Conservation (phyloP, 192 early-diverging fungal genomes). For the Haplosporangium gracile region DNA sequence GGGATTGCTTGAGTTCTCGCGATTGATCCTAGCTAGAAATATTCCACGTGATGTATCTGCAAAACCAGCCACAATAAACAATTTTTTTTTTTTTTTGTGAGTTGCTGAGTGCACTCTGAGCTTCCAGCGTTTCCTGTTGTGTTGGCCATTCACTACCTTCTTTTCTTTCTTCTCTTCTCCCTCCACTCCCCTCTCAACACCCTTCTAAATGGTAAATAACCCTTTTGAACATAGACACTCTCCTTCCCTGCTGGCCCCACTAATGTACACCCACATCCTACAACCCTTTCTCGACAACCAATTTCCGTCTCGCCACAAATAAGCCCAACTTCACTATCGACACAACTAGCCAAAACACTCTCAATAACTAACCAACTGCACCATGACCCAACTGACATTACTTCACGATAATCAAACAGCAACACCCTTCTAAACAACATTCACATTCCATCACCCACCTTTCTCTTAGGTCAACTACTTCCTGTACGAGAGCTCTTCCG, state of each 20-base stretch:
- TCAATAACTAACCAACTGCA: too few relatives aligned
- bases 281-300: too few relatives aligned
- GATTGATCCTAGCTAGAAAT: neutral
- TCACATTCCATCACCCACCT: neutral
- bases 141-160: neutral
- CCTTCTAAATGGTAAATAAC: neutral
- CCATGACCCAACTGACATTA: too few relatives aligned
- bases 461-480: slow-evolving; percentile 70
- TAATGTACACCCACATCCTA: neutral
- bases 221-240: neutral
- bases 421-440: neutral
- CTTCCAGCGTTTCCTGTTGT: neutral
- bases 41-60: neutral
- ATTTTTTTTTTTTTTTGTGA: neutral
- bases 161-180: neutral
- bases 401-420: too few relatives aligned
- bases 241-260: neutral
- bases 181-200: neutral
- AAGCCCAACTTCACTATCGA: too few relatives aligned
- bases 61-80: neutral
- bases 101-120: neutral
- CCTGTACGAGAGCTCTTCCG: slow-evolving; percentile 95
- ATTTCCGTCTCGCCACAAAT: too few relatives aligned
- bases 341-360: too few relatives aligned
- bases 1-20: neutral